phyloP scores from a whole-genome alignment of 768 basidiomycete genomes.

The Terana coerulea region DNA sequence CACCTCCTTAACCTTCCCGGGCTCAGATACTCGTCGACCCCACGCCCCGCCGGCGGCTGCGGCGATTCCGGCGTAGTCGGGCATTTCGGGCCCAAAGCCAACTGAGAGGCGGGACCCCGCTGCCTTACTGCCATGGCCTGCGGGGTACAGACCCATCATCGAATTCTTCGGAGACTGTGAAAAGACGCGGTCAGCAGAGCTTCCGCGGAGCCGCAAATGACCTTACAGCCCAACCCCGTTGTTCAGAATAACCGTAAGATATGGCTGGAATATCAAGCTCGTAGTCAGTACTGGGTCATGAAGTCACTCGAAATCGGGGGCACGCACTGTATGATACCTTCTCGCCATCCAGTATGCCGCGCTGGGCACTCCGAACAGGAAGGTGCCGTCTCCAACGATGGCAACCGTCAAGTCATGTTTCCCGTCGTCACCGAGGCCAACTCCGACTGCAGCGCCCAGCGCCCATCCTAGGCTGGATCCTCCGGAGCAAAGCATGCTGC shows the following conservation, averaged over 20 bases:
- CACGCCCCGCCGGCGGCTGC: constrained; percentile 67
- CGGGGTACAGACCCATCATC: constrained; percentile 62
- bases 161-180: constrained; percentile 55
- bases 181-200: not conserved
- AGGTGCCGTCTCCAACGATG: constrained; percentile 70
- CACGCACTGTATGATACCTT: constrained; percentile 57
- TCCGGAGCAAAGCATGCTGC: constrained; percentile 52
- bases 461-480: constrained; percentile 69
- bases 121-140: constrained; percentile 42
- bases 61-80: constrained; percentile 61
- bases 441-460: constrained; percentile 62
- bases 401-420: constrained; percentile 51
- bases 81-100: constrained; percentile 59
- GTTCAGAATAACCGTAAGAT: constrained; percentile 66
- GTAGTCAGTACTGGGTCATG: not conserved
- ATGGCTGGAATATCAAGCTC: constrained; percentile 41
- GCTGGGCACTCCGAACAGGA: constrained; percentile 61
- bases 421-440: constrained; percentile 39
- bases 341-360: constrained; percentile 73
- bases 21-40: constrained; percentile 40
- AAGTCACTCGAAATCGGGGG: not conserved
- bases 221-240: constrained; percentile 67
- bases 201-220: not conserved
- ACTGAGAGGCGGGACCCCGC: constrained; percentile 50
- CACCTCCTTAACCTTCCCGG: constrained; percentile 29